These are phyloP conservation scores for Dactylella cylindrospora DNA, from an alignment of 2,329 filamentous ascomycete species.

Conservation along the genomic window DNA sequence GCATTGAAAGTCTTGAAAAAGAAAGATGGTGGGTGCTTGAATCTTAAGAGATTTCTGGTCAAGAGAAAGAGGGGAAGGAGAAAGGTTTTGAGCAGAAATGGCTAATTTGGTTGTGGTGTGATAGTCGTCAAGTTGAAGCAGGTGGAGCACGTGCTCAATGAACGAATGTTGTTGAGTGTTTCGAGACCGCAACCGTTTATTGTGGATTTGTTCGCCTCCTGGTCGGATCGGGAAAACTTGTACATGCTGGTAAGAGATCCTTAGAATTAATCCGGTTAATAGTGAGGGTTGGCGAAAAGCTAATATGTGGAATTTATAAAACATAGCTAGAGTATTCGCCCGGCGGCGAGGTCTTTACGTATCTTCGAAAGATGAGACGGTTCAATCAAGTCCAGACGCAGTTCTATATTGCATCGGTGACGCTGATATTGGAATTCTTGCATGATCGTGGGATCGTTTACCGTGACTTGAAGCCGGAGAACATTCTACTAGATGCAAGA, in stretches of 20 bases:
- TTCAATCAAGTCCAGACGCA: slow-evolving; percentile 77
- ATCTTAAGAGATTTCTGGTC: no score
- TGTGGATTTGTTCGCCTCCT: slow-evolving; percentile 74
- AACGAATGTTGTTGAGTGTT: slow-evolving; percentile 74
- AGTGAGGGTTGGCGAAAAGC: not conserved
- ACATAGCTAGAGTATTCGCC: slow-evolving; percentile 48
- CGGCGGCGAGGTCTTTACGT: slow-evolving; percentile 79
- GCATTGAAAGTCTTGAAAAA: slow-evolving; percentile 52
- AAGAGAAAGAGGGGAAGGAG: no score
- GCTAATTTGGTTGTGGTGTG: slow-evolving; percentile 41
- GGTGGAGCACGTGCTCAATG: slow-evolving; percentile 81
- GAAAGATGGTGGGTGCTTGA: slow-evolving; percentile 54
- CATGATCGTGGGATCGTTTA: slow-evolving; percentile 78
- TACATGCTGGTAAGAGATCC: slow-evolving; percentile 67
- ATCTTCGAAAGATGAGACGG: slow-evolving; percentile 72
- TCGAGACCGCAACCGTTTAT: slow-evolving; percentile 82
- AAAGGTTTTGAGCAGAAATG: not conserved
- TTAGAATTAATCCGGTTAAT: not conserved
- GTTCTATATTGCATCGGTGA: slow-evolving; percentile 83
- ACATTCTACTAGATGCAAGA: slow-evolving; percentile 73
- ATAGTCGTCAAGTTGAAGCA: slow-evolving; percentile 78
- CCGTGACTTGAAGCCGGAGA: slow-evolving; percentile 79
- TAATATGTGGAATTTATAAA: not conserved
- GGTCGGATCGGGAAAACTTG: slow-evolving; percentile 74
- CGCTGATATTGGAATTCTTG: slow-evolving; percentile 75